Conservation (phyloP, 2,329 filamentous ascomycete species). For the Thermothelomyces thermophilus region DNA sequence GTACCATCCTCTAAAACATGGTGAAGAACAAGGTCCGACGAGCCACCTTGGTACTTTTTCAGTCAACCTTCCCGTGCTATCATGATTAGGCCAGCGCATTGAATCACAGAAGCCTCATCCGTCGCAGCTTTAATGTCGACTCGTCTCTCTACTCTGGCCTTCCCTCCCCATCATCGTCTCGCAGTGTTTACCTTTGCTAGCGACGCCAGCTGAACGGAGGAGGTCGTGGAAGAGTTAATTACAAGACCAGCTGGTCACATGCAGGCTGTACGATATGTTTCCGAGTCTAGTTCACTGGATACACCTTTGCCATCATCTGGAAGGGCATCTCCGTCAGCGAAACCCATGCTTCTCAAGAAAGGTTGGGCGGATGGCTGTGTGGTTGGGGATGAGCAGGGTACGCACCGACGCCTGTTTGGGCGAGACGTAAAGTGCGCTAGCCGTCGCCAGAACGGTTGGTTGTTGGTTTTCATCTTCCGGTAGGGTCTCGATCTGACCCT, state of each 20-base stretch:
- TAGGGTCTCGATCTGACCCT: slow-evolving; percentile 77
- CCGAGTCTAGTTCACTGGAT: slow-evolving; percentile 26
- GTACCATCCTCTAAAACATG: too few relatives aligned
- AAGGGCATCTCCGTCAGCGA: slow-evolving; percentile 6
- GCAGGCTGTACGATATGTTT: background rate
- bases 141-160: background rate
- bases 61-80: background rate
- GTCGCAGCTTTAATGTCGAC: background rate
- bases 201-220: too few relatives aligned
- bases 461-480: slow-evolving; percentile 52
- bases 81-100: background rate
- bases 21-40: too few relatives aligned
- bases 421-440: slow-evolving; percentile 80
- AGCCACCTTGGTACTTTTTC: too few relatives aligned
- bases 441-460: slow-evolving; percentile 68
- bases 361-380: background rate
- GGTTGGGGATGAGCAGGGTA: slow-evolving; percentile 19
- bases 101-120: too few relatives aligned
- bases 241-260: background rate
- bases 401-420: slow-evolving; percentile 73
- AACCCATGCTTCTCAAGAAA: background rate
- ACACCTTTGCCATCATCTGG: slow-evolving; percentile 34
- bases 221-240: too few relatives aligned
- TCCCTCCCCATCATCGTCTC: background rate
- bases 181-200: background rate